Percentiles rank a stretch among this genome's conserved stretches.
These are phyloP conservation scores for Rhodosorus marinus DNA, from an alignment of 23 red algal genomes.

Conservation along the genomic window DNA sequence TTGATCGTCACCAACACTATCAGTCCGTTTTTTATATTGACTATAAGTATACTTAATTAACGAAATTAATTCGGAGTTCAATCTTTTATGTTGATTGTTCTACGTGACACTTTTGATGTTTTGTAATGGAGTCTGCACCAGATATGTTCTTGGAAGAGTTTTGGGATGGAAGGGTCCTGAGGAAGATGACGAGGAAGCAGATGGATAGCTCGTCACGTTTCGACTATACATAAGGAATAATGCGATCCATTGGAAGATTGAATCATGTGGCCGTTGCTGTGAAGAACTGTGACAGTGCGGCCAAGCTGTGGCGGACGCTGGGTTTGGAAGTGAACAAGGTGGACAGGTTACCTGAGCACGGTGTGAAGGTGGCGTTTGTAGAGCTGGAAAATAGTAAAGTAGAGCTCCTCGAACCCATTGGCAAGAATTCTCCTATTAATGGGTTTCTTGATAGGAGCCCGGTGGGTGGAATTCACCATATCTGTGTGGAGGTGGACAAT, in stretches of 20 bases:
- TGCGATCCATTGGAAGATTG: background rate
- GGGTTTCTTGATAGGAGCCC: conserved; percentile 6
- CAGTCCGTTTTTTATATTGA: too few species aligned
- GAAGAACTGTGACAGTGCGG: conserved; percentile 3
- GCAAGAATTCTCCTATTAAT: conserved; percentile 1
- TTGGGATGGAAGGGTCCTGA: too few species aligned
- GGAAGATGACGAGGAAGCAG: too few species aligned
- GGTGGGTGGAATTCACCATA: conserved; percentile 16
- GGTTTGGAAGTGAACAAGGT: conserved; percentile 5
- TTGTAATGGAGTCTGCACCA: too few species aligned
- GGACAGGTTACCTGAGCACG: conserved; percentile 4
- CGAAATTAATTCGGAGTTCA: too few species aligned
- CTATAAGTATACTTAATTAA: too few species aligned
- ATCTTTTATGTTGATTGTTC: too few species aligned
- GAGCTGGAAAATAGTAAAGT: conserved; percentile 10
- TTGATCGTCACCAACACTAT: too few species aligned
- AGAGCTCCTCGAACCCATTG: conserved; percentile 15
- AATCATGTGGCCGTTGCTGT: conserved; percentile 23
- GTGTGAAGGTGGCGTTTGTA: conserved; percentile 16
- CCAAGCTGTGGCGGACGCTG: conserved; percentile 7
- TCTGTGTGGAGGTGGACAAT: conserved; percentile 16
- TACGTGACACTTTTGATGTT: too few species aligned
- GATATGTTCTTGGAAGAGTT: too few species aligned
- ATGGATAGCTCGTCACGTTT: too few species aligned
- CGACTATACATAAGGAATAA: too few species aligned